Conservation (phyloP, 371 early-diverging fungal species). For the Smittium culicis region DNA sequence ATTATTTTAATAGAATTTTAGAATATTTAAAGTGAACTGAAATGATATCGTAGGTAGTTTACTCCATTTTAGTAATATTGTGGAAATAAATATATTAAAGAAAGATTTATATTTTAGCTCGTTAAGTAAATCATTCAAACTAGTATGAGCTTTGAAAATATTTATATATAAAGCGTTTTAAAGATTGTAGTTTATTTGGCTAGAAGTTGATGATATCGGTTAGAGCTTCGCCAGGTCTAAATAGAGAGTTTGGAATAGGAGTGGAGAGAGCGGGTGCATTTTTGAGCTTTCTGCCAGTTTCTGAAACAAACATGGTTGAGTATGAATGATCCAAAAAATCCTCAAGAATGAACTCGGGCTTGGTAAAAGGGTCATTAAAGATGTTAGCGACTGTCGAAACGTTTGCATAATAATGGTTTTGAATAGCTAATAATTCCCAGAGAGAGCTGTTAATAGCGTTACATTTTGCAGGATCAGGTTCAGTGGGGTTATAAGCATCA, state of each 20-base stretch:
- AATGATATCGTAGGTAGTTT: too few species aligned
- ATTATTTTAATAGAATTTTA: too few species aligned
- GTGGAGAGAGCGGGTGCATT: slow-evolving; percentile 53
- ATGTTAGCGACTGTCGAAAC: slow-evolving; percentile 69
- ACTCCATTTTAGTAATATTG: too few species aligned
- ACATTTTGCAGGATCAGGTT: slow-evolving; percentile 58
- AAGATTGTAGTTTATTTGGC: too few species aligned
- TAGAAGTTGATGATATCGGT: slow-evolving; percentile 21
- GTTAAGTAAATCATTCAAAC: too few species aligned
- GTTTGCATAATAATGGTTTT: slow-evolving; percentile 68
- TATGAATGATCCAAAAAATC: slow-evolving; percentile 90
- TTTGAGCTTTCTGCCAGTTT: slow-evolving; percentile 46
- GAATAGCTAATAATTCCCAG: slow-evolving; percentile 78
- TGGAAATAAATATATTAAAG: too few species aligned
- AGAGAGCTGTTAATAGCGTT: slow-evolving; percentile 74
- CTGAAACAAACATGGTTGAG: slow-evolving; percentile 58
- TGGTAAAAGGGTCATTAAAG: slow-evolving; percentile 72
- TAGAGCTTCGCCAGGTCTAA: slow-evolving; percentile 29
- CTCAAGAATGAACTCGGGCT: slow-evolving; percentile 71
- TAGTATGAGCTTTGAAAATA: too few species aligned
- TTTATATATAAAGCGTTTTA: too few species aligned
- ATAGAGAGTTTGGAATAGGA: slow-evolving; percentile 38
- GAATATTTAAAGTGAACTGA: too few species aligned
- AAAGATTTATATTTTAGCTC: too few species aligned
- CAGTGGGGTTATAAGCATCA: slow-evolving; percentile 55